Percentiles rank a stretch among this genome's conserved stretches.
phyloP scores from a whole-genome alignment of 2,329 filamentous ascomycete genomes.

The Leptographium radiaticola region DNA sequence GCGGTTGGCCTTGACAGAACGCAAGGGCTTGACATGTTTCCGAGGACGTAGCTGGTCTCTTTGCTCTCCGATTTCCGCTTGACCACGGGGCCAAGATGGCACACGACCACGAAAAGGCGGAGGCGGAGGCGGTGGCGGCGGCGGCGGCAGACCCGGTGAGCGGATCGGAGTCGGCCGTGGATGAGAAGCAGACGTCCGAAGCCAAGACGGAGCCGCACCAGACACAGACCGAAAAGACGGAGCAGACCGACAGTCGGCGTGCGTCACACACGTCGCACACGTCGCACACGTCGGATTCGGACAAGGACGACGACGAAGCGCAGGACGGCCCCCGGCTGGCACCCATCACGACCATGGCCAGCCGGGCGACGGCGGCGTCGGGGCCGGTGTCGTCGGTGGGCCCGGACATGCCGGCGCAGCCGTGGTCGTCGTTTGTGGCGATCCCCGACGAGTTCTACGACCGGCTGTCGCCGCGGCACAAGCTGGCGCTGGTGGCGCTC shows the following conservation, averaged over 20 bases:
- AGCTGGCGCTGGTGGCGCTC: constrained; percentile 53
- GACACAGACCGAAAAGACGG: background rate
- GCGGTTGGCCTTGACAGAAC: no score
- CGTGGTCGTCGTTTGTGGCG: constrained; percentile 19
- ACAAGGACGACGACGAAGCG: background rate
- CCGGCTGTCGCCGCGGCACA: constrained; percentile 46
- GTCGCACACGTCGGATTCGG: background rate
- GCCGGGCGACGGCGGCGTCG: background rate
- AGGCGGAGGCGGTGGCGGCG: background rate
- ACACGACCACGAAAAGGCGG: background rate
- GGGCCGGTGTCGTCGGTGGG: constrained; percentile 16
- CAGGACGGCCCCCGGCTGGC: background rate
- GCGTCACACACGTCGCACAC: background rate
- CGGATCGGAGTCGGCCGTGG: no score
- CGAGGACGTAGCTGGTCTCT: no score
- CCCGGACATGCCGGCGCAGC: constrained; percentile 15
- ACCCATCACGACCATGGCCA: constrained; percentile 1
- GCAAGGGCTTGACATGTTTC: no score
- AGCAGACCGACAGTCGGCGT: background rate
- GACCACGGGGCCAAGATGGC: background rate
- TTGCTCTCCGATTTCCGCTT: no score
- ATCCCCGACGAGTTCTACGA: constrained; percentile 49
- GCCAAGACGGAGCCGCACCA: no score
- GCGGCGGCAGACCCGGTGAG: background rate
- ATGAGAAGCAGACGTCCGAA: background rate